Conservation (phyloP, 331 rosid genomes). For the Pyrus hybrid region DNA sequence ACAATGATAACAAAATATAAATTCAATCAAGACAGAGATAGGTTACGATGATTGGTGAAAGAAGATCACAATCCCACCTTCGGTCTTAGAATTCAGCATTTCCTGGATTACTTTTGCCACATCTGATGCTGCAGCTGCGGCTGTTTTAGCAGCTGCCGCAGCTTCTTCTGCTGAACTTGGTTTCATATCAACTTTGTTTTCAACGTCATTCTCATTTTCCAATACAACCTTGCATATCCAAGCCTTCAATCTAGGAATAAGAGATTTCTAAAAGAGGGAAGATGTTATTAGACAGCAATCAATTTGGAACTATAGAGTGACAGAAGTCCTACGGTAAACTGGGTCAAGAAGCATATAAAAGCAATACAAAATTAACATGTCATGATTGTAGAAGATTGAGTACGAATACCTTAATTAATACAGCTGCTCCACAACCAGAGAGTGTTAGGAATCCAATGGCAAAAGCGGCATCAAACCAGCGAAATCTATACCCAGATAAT, state of each 20-base stretch:
- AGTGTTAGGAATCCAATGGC: slow-evolving; percentile 65
- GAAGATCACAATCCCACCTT: slow-evolving; percentile 45
- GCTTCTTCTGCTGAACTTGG: slow-evolving; percentile 75
- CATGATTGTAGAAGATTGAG: slow-evolving; percentile 2
- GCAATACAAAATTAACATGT: slow-evolving; percentile 1
- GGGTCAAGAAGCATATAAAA: slow-evolving; percentile 11
- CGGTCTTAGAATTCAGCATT: slow-evolving; percentile 62
- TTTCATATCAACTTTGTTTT: slow-evolving; percentile 33
- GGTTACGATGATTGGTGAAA: neutral
- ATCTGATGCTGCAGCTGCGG: slow-evolving; percentile 92
- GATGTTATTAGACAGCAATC: slow-evolving; percentile 8
- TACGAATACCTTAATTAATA: slow-evolving; percentile 62
- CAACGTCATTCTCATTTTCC: slow-evolving; percentile 47
- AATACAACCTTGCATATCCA: slow-evolving; percentile 82
- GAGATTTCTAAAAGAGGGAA: slow-evolving; percentile 48
- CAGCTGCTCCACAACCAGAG: slow-evolving; percentile 80
- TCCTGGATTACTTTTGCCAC: slow-evolving; percentile 88
- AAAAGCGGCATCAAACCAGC: slow-evolving; percentile 73
- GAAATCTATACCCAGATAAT: slow-evolving; percentile 42
- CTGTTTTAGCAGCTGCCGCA: slow-evolving; percentile 87
- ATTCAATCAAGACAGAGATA: neutral
- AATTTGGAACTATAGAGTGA: neutral
- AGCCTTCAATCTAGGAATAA: slow-evolving; percentile 77
- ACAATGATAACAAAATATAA: neutral
- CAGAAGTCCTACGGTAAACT: neutral